Percentiles rank a stretch among this genome's conserved stretches.
phyloP scores from a whole-genome alignment of 371 early-diverging fungal genomes.

The Funneliformis caledonium region DNA sequence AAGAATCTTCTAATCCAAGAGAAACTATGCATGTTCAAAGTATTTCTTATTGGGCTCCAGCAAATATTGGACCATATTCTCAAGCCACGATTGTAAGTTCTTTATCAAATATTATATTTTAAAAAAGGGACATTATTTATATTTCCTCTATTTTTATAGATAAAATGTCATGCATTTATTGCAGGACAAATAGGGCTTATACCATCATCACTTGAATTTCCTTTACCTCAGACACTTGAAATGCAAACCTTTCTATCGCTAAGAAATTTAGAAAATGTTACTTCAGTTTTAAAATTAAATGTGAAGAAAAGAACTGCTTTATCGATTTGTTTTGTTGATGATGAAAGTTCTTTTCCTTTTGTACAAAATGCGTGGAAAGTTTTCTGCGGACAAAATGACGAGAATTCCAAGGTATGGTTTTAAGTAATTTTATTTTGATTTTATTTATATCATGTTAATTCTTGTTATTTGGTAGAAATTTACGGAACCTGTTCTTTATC shows the following conservation, averaged over 20 bases:
- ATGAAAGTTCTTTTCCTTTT: conserved; percentile 44
- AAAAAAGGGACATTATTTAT: neutral
- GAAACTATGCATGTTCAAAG: conserved; percentile 77
- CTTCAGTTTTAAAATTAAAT: conserved; percentile 44
- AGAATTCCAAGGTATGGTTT: neutral
- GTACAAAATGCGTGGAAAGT: conserved; percentile 51
- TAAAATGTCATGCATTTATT: conserved; percentile 61
- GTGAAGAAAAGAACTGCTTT: conserved; percentile 47
- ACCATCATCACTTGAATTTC: conserved; percentile 64
- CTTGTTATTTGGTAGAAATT: neutral
- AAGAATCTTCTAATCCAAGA: conserved; percentile 38
- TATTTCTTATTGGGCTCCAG: conserved; percentile 86
- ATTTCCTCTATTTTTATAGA: conserved; percentile 45
- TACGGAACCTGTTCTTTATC: conserved; percentile 52
- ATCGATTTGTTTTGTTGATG: conserved; percentile 56
- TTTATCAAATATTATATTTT: too few species aligned
- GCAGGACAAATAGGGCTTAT: conserved; percentile 82
- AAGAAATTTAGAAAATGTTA: conserved; percentile 50
- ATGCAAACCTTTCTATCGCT: conserved; percentile 52
- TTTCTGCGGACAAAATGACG: conserved; percentile 24
- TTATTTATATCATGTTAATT: neutral
- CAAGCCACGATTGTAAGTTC: conserved; percentile 62
- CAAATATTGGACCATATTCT: conserved; percentile 82
- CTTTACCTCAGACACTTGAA: conserved; percentile 42
- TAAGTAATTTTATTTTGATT: neutral